A percentile compares a stretch with the other conserved stretches of the same genome.
Evolutionary conservation across 75 land plant genomes (phyloP).

Genomic region (Cunninghamia lanceolata): DNA sequence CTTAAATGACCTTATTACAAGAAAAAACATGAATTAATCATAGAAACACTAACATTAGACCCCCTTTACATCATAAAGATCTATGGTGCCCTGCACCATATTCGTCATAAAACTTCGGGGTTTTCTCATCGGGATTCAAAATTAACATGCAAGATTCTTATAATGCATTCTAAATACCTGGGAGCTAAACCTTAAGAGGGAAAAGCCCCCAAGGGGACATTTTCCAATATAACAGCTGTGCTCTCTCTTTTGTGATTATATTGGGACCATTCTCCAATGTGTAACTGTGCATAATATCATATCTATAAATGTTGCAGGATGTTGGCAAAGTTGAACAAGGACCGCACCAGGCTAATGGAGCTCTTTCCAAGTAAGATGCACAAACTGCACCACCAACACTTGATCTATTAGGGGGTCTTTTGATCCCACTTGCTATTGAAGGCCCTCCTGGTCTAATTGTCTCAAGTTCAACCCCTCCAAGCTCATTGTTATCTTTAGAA

Average conservation of each 20-base stretch:
- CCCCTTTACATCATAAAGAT: too few relatives aligned
- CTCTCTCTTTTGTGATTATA: background rate
- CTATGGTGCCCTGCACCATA: too few relatives aligned
- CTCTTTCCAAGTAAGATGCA: constrained; percentile 29
- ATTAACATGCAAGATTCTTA: too few relatives aligned
- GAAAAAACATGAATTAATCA: too few relatives aligned
- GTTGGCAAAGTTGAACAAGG: constrained; percentile 26
- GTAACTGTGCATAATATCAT: background rate
- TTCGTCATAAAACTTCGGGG: too few relatives aligned
- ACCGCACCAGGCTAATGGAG: constrained; percentile 35
- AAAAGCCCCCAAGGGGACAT: too few relatives aligned
- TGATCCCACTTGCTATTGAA: constrained; percentile 88
- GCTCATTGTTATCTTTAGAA: constrained; percentile 31
- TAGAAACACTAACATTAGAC: too few relatives aligned
- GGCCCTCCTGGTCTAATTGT: constrained; percentile 61
- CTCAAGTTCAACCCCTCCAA: constrained; percentile 27
- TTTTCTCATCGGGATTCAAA: too few relatives aligned
- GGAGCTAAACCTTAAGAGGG: too few relatives aligned
- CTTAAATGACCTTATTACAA: too few relatives aligned
- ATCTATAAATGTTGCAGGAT: constrained; percentile 30
- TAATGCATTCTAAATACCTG: too few relatives aligned
- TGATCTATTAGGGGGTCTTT: constrained; percentile 93
- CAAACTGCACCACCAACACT: constrained; percentile 42
- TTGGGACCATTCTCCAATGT: background rate
- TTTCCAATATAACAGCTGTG: too few relatives aligned